These are phyloP conservation scores for Mycena haematopus DNA, from an alignment of 768 basidiomycete species.

Conservation along the genomic window DNA sequence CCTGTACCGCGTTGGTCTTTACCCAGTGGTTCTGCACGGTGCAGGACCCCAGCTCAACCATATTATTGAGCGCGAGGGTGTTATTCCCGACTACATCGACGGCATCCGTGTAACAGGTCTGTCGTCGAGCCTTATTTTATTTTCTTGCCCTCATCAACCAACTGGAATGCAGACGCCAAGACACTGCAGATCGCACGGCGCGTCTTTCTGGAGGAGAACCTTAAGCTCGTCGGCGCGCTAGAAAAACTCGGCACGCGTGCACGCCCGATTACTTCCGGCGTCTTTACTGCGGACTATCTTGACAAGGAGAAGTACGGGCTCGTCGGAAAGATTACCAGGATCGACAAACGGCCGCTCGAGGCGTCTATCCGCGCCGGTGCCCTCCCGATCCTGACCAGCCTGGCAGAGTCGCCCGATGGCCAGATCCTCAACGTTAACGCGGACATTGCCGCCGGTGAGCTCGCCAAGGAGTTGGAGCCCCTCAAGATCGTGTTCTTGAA, in stretches of 20 bases:
- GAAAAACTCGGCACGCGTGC: constrained; percentile 96
- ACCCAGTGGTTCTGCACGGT: constrained; percentile 96
- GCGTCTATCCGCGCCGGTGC: constrained; percentile 96
- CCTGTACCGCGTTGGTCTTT: constrained; percentile 96
- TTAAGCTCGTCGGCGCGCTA: constrained; percentile 91
- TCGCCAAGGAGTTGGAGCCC: constrained; percentile 97
- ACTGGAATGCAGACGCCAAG: constrained; percentile 71
- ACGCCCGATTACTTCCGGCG: constrained; percentile 96
- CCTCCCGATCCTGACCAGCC: constrained; percentile 91
- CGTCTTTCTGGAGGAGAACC: constrained; percentile 97
- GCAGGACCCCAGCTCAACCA: constrained; percentile 95
- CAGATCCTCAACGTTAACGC: constrained; percentile 99
- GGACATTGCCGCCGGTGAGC: constrained; percentile 96
- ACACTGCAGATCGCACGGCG: constrained; percentile 94
- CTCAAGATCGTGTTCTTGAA: constrained; percentile 99
- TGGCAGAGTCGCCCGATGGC: constrained; percentile 95
- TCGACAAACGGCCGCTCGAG: constrained; percentile 97
- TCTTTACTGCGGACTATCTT: constrained; percentile 96
- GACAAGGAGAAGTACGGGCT: constrained; percentile 94
- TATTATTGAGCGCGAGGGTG: constrained; percentile 90
- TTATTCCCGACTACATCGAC: constrained; percentile 96
- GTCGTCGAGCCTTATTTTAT: constrained; percentile 33
- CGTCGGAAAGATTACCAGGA: constrained; percentile 92
- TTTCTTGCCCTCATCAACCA: constrained; percentile 3
- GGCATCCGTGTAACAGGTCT: constrained; percentile 95